Evolutionary conservation across 805 yeast species (phyloP).

Genomic region (Kurtzmaniella cleridarum): DNA sequence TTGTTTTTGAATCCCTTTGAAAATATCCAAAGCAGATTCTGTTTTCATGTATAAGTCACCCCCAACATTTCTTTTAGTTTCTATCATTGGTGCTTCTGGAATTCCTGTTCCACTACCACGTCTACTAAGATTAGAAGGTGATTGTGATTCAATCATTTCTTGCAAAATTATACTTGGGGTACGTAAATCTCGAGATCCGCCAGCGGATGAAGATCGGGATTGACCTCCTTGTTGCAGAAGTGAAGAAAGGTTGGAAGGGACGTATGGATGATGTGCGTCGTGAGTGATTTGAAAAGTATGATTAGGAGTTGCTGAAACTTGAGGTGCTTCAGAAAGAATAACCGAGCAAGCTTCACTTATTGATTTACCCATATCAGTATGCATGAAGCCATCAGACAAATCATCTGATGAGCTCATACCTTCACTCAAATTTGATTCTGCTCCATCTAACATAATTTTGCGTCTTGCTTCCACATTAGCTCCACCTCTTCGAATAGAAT

Average conservation of each 20-base stretch:
- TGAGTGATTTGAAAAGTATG: neutral
- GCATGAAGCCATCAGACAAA: neutral
- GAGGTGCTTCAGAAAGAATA: constrained; percentile 27
- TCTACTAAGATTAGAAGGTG: constrained; percentile 20
- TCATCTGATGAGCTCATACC: neutral
- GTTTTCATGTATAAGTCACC: constrained; percentile 40
- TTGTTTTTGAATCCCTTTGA: constrained; percentile 36
- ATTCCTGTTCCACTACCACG: constrained; percentile 25
- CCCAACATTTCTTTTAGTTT: constrained; percentile 40
- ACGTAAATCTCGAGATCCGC: constrained; percentile 26
- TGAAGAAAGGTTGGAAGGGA: constrained; percentile 15
- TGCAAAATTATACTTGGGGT: constrained; percentile 21
- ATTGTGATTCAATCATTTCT: constrained; percentile 29
- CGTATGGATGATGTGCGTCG: constrained; percentile 8
- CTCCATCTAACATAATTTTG: too few relatives aligned
- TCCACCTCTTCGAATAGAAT: constrained; percentile 30
- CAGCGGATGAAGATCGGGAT: constrained; percentile 13
- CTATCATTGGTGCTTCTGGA: constrained; percentile 39
- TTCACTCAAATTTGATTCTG: too few relatives aligned
- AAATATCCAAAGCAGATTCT: constrained; percentile 37
- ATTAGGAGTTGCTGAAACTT: constrained; percentile 11
- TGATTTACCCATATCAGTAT: constrained; percentile 6
- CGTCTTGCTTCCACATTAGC: constrained; percentile 4
- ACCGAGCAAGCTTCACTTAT: constrained; percentile 15
- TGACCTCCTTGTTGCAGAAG: constrained; percentile 7